Base-by-base conservation (phyloP, 1,284 basidiomycete genomes). In the Puccinia horiana region DNA sequence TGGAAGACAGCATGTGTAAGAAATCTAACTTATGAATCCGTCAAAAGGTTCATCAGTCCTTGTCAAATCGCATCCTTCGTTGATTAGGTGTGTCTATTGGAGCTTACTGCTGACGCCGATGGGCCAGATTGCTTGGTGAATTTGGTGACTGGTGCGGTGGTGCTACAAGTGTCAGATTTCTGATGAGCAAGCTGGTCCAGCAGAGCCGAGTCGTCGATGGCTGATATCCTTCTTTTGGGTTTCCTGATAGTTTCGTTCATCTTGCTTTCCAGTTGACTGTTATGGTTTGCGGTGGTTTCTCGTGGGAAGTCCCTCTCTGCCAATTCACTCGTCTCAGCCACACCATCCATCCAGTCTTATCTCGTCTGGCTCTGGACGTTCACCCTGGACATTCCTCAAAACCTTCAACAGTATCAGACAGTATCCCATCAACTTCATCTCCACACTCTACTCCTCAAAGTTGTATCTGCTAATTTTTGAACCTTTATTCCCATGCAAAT, bases 1-100 rank as follows among this genome's bases (percentile, higher is more conserved):
- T 63, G 78, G 78, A 29, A 81, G 56, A 42, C 35, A 47, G 40
- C 78, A 81, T 49, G 49, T 37, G 52, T 75, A 75, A 37, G 14
- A 40, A 56, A 75, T 58, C 69, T 72, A 72, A 2, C 69, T 49
- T 49, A 29, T 26, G 69, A 35, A 16, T 1, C 23, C 2, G 11
- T 72, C n/a, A 72, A 29, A 49, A 44, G 20, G 1, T 49, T 47
- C 6, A 32, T 49, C 29, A 52, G 32, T 49, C 29, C 44, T 69
- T 26, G 16, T 69, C 63, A 67, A 44, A 49, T 6, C 20, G 26
- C 11, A 70, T 52, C 26, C 4, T 11, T 20, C n/a, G 16, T 26
- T 12, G 26, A 72, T 16, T 2, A 70, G 42, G 14, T 5, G n/a
- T 72, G 42, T 29, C 20, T 20, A 49, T 26, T 1, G 9, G 9